Evolutionary conservation across 2,329 filamentous ascomycete genomes (phyloP).

Genomic region (Colletotrichum musicola): DNA sequence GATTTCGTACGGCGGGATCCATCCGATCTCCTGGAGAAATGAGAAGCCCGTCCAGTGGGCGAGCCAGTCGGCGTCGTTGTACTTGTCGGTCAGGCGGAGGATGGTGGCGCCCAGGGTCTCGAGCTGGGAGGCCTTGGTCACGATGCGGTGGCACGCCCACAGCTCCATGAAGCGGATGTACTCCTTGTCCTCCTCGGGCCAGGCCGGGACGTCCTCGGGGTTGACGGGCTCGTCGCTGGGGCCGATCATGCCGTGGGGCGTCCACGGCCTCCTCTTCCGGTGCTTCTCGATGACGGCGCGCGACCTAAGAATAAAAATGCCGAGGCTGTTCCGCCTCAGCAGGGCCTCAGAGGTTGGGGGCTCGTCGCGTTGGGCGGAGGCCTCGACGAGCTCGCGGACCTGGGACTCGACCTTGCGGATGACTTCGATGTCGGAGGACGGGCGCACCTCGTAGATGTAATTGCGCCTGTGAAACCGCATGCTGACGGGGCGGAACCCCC

Average conservation of each 20-base stretch:
- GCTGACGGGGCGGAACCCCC: slow-evolving; percentile 69
- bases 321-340: slow-evolving; percentile 49
- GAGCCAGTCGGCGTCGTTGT: slow-evolving; percentile 62
- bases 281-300: slow-evolving; percentile 63
- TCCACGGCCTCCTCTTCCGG: slow-evolving; percentile 62
- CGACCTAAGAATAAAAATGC: slow-evolving; percentile 63
- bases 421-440: slow-evolving; percentile 58
- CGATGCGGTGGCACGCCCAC: slow-evolving; percentile 61
- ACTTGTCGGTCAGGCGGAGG: slow-evolving; percentile 71
- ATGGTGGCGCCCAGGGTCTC: slow-evolving; percentile 64
- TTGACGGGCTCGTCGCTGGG: slow-evolving; percentile 45
- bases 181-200: slow-evolving; percentile 63
- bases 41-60: slow-evolving; percentile 66
- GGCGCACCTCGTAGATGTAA: slow-evolving; percentile 57
- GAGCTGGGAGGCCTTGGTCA: slow-evolving; percentile 35
- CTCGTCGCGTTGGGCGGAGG: slow-evolving; percentile 39
- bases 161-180: slow-evolving; percentile 78
- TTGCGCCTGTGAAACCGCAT: slow-evolving; percentile 45
- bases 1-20: slow-evolving; percentile 78
- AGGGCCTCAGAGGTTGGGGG: slow-evolving; percentile 27
- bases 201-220: slow-evolving; percentile 45
- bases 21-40: slow-evolving; percentile 82
- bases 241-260: slow-evolving; percentile 63
- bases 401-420: slow-evolving; percentile 64
- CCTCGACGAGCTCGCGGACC: slow-evolving; percentile 67